Percentiles rank a stretch among this genome's conserved stretches.
Evolutionary conservation across 2,329 filamentous ascomycete species (phyloP).

Genomic region (Ophiocordyceps camponoti-leonardi): DNA sequence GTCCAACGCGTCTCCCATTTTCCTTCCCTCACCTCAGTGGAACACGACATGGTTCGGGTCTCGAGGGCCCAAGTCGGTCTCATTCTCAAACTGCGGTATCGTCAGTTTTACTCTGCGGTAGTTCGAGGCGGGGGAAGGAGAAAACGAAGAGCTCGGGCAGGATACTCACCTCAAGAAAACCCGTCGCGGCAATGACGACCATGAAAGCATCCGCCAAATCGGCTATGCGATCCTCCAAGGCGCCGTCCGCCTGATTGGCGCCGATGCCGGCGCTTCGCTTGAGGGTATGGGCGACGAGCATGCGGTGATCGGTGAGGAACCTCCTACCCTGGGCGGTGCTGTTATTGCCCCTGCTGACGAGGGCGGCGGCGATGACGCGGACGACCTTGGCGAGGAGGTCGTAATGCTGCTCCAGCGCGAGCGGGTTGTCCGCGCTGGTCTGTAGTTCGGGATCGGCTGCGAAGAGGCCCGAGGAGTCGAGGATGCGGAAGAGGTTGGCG

Average conservation of each 20-base stretch:
- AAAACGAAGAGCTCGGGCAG: not conserved
- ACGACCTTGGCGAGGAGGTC: conserved; percentile 64
- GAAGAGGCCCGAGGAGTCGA: conserved; percentile 75
- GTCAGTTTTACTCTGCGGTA: conserved; percentile 5
- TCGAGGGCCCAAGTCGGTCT: conserved; percentile 15
- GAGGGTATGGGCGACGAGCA: conserved; percentile 73
- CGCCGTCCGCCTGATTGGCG: conserved; percentile 16
- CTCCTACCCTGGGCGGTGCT: conserved; percentile 64
- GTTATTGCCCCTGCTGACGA: conserved; percentile 66
- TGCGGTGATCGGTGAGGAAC: conserved; percentile 70
- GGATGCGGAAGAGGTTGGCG: conserved; percentile 66
- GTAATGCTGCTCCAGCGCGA: conserved; percentile 68
- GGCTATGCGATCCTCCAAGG: conserved; percentile 43
- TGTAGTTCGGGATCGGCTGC: conserved; percentile 83
- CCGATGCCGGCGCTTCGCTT: conserved; percentile 77
- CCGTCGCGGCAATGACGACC: conserved; percentile 64
- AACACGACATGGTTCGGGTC: conserved; percentile 19
- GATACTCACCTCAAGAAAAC: conserved; percentile 66
- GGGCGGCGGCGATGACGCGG: conserved; percentile 64
- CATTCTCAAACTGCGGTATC: conserved; percentile 21
- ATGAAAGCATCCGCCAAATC: conserved; percentile 77
- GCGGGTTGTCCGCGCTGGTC: conserved; percentile 51
- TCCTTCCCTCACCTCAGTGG: conserved; percentile 12
- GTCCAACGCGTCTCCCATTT: not conserved
- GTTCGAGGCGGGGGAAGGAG: not conserved